Conservation (phyloP, 208 protist genomes). For the Hexamita inflata region DNA sequence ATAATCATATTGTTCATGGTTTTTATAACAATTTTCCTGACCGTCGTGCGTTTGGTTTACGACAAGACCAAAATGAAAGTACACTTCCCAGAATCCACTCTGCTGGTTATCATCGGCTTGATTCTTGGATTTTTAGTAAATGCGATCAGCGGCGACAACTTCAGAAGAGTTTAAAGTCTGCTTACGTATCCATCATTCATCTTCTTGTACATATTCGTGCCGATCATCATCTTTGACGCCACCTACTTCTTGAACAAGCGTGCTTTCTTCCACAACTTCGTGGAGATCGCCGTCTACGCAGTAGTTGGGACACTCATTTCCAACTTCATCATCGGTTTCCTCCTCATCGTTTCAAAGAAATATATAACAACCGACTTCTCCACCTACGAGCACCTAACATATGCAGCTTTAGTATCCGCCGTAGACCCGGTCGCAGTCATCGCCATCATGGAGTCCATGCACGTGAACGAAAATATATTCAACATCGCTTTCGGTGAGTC, state of each 20-base stretch:
- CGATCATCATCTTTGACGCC: neutral
- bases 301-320: neutral
- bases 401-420: slow-evolving; percentile 1
- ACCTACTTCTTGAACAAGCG: neutral
- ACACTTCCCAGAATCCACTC: neutral
- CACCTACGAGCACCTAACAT: neutral
- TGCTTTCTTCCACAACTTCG: neutral
- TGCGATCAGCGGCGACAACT: neutral
- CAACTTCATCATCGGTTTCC: neutral
- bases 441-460: neutral
- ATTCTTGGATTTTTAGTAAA: neutral
- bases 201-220: neutral
- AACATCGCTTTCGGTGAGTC: neutral
- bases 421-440: slow-evolving; percentile 1
- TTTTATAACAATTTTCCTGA: too few species aligned
- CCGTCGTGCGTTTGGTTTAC: too few species aligned
- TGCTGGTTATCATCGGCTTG: neutral
- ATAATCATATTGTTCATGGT: too few species aligned
- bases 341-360: neutral
- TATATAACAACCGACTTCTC: neutral
- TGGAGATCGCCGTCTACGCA: neutral
- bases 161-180: neutral
- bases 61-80: too few species aligned
- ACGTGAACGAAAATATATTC: slow-evolving; percentile 1
- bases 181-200: neutral